phyloP scores from a whole-genome alignment of 768 basidiomycete species.

The Hericium coralloides region DNA sequence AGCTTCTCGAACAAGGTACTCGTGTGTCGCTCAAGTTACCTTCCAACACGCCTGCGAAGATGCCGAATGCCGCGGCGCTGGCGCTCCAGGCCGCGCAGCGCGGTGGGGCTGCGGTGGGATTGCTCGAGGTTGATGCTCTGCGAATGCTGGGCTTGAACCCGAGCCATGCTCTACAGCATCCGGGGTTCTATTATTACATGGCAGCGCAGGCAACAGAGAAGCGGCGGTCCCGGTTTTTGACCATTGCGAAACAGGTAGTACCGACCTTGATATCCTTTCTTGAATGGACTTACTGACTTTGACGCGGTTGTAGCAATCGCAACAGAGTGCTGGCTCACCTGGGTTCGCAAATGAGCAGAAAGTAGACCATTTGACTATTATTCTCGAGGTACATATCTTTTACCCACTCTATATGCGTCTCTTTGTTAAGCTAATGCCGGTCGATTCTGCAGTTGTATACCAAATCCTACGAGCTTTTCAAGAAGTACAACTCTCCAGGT shows the following conservation, averaged over 20 bases:
- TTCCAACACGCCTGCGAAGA: constrained; percentile 34
- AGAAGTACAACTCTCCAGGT: constrained; percentile 48
- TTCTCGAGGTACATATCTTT: constrained; percentile 58
- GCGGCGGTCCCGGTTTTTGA: constrained; percentile 58
- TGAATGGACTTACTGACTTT: not conserved
- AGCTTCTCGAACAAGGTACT: constrained; percentile 79
- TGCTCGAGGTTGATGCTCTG: constrained; percentile 47
- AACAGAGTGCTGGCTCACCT: constrained; percentile 35
- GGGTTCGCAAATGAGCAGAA: constrained; percentile 87
- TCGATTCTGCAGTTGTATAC: constrained; percentile 63
- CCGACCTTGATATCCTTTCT: constrained; percentile 5
- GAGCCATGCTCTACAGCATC: constrained; percentile 75
- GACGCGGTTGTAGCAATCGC: not conserved
- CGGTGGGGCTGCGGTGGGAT: constrained; percentile 13
- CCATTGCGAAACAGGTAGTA: constrained; percentile 50
- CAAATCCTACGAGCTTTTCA: constrained; percentile 90
- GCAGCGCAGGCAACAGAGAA: constrained; percentile 81
- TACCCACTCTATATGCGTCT: not conserved
- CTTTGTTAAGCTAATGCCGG: not conserved
- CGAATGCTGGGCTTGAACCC: constrained; percentile 70
- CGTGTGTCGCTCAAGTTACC: constrained; percentile 56
- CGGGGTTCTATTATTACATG: constrained; percentile 88
- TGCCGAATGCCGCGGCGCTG: constrained; percentile 17
- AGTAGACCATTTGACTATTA: constrained; percentile 76
- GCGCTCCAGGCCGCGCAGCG: constrained; percentile 12